These are phyloP conservation scores for Albophoma yamanashiensis DNA, from an alignment of 2,329 filamentous ascomycete species.

Conservation along the genomic window DNA sequence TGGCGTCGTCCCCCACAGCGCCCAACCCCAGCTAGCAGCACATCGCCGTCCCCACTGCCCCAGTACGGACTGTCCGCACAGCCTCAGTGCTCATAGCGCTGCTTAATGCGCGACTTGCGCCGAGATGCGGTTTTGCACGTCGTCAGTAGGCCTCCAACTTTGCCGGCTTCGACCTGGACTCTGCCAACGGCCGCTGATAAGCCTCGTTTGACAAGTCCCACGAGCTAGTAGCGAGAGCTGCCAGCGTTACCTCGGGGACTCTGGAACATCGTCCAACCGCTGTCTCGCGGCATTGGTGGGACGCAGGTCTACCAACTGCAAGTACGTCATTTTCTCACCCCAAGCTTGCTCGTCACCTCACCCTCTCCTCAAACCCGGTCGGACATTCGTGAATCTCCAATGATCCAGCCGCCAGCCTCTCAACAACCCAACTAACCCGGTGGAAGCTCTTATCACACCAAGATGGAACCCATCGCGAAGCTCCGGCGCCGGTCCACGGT, in stretches of 20 bases:
- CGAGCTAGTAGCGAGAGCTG: neutral
- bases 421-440: neutral
- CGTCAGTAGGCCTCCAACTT: neutral
- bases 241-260: too few relatives aligned
- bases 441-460: neutral
- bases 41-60: neutral
- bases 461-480: constrained; percentile 43
- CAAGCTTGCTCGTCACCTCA: neutral
- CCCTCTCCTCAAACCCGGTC: neutral
- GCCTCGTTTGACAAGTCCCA: neutral
- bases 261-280: neutral
- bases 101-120: neutral
- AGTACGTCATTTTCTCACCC: neutral
- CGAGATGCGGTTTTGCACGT: neutral
- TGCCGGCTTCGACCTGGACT: neutral
- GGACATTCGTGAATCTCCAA: neutral
- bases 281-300: neutral
- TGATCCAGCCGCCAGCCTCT: too few relatives aligned
- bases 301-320: too few relatives aligned
- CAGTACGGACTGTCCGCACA: neutral
- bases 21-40: too few relatives aligned
- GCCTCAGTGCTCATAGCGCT: neutral
- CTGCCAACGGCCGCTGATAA: neutral
- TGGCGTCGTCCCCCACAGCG: too few relatives aligned
- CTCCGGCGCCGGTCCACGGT: constrained; percentile 46